Evolutionary conservation across 768 basidiomycete genomes (phyloP).

Genomic region (Collybia sp.): DNA sequence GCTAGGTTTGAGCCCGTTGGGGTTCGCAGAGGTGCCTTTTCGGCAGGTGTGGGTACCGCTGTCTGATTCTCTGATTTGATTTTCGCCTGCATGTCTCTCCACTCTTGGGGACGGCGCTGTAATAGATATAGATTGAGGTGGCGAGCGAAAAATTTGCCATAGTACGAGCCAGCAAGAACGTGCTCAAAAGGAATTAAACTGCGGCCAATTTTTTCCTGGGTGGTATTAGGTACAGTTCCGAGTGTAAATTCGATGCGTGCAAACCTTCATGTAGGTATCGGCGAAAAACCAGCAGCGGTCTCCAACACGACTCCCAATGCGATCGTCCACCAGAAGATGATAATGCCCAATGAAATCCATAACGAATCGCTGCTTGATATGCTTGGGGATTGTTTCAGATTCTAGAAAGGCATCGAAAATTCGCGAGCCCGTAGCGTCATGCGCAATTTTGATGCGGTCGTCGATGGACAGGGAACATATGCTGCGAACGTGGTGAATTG

Average conservation of each 20-base stretch:
- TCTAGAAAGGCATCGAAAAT: constrained; percentile 77
- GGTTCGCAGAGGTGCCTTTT: constrained; percentile 1
- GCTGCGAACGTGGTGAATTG: constrained; percentile 29
- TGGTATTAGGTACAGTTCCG: constrained; percentile 20
- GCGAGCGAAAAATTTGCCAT: constrained; percentile 83
- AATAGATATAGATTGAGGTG: constrained; percentile 77
- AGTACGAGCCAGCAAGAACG: constrained; percentile 70
- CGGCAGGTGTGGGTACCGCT: neutral
- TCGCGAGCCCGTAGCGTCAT: constrained; percentile 63
- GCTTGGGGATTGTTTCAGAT: constrained; percentile 58
- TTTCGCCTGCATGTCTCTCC: constrained; percentile 69
- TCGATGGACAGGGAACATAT: constrained; percentile 52
- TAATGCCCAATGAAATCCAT: constrained; percentile 75
- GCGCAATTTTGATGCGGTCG: constrained; percentile 48
- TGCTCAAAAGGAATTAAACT: constrained; percentile 72
- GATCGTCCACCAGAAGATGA: constrained; percentile 79
- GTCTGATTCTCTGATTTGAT: constrained; percentile 20
- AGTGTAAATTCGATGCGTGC: constrained; percentile 8
- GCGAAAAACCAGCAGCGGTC: constrained; percentile 89
- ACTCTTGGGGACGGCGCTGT: constrained; percentile 76
- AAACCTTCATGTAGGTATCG: constrained; percentile 90
- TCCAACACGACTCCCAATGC: constrained; percentile 84
- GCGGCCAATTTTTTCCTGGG: constrained; percentile 82
- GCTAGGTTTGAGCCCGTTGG: neutral
- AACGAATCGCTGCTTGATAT: constrained; percentile 67